Conservation (phyloP, 2,329 filamentous ascomycete genomes). For the Alternaria arborescens region DNA sequence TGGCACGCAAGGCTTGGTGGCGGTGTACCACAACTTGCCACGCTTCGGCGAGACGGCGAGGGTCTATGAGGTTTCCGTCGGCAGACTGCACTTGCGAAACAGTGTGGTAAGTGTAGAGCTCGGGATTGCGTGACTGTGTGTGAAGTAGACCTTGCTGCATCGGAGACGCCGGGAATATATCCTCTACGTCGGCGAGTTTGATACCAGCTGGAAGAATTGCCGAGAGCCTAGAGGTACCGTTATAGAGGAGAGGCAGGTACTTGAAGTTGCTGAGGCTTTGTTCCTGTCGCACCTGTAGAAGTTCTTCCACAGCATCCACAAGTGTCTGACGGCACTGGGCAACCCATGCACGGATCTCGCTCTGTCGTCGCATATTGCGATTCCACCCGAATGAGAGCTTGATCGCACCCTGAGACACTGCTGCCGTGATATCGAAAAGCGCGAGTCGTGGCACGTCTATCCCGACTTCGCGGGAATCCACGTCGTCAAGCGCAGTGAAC, state of each 20-base stretch:
- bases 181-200: conserved; percentile 34
- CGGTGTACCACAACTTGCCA: conserved; percentile 49
- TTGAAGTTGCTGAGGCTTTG: conserved; percentile 42
- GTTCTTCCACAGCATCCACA: conserved; percentile 41
- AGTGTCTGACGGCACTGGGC: conserved; percentile 40
- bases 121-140: conserved; percentile 41
- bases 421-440: conserved; percentile 44
- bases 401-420: conserved; percentile 40
- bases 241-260: conserved; percentile 42
- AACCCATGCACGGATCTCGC: conserved; percentile 42
- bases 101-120: conserved; percentile 42
- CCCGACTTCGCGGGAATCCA: conserved; percentile 37
- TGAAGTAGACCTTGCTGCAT: conserved; percentile 46
- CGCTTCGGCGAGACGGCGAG: conserved; percentile 39
- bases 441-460: conserved; percentile 40
- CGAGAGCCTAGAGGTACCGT: conserved; percentile 36
- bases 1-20: conserved; percentile 42
- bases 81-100: conserved; percentile 41
- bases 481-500: conserved; percentile 31
- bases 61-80: conserved; percentile 27
- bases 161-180: conserved; percentile 42
- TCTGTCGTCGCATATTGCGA: conserved; percentile 40
- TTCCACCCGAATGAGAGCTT: conserved; percentile 46
- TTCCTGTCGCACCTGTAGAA: conserved; percentile 37
- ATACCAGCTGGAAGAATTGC: conserved; percentile 29